These are phyloP conservation scores for Plasmodium fragile DNA, from an alignment of 169 alveolate genomes.

Conservation along the genomic window DNA sequence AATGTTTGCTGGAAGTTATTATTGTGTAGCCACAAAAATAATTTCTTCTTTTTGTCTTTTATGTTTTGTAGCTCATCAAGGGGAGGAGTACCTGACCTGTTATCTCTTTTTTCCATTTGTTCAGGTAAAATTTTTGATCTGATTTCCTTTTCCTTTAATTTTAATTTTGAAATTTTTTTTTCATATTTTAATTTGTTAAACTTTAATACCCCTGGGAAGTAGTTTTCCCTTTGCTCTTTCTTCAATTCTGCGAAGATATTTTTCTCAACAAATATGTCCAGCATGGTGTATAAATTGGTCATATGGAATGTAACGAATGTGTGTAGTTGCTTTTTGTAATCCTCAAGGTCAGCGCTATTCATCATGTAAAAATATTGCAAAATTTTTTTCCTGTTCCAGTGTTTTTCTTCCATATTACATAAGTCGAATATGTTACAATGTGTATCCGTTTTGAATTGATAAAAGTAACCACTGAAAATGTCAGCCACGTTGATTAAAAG, in stretches of 20 bases:
- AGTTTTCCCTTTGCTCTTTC: slow-evolving; percentile 52
- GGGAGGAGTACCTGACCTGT: background rate
- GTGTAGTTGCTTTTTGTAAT: slow-evolving; percentile 38
- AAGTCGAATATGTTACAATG: slow-evolving; percentile 33
- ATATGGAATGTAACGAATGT: slow-evolving; percentile 22
- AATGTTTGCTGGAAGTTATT: slow-evolving; percentile 50
- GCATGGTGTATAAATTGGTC: slow-evolving; percentile 13
- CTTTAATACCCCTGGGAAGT: slow-evolving; percentile 68
- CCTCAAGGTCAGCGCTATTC: slow-evolving; percentile 21
- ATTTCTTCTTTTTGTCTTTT: slow-evolving; percentile 34
- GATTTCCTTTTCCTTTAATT: slow-evolving; percentile 54
- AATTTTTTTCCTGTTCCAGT: slow-evolving; percentile 64
- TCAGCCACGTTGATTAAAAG: slow-evolving; percentile 70
- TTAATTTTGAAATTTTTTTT: slow-evolving; percentile 17
- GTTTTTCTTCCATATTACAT: slow-evolving; percentile 50
- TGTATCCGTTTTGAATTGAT: slow-evolving; percentile 5
- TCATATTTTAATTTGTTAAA: slow-evolving; percentile 62
- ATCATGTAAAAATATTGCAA: slow-evolving; percentile 28
- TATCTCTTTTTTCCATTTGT: background rate
- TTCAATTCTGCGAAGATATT: slow-evolving; percentile 64
- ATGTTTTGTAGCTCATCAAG: slow-evolving; percentile 1
- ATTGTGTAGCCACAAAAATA: slow-evolving; percentile 24
- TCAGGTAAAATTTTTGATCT: slow-evolving; percentile 6
- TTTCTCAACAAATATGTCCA: slow-evolving; percentile 14
- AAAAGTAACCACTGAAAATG: slow-evolving; percentile 64